Evolutionary conservation across 768 basidiomycete genomes (phyloP).

Genomic region (Mycena galericulata): DNA sequence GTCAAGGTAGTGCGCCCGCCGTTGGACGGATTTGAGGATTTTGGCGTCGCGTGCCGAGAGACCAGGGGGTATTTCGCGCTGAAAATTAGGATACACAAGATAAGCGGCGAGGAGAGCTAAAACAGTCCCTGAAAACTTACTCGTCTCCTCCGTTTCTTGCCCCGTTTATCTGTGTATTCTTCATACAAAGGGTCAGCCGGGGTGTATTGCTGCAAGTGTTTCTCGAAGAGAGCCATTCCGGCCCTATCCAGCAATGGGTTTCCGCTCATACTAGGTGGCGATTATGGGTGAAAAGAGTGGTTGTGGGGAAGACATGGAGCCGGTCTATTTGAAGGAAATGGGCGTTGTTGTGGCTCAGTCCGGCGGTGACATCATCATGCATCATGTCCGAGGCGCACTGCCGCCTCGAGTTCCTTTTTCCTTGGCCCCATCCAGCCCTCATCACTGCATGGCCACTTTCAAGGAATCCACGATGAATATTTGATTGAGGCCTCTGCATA

Average conservation of each 20-base stretch:
- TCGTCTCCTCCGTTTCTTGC: conserved; percentile 68
- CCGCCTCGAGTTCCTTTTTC: neutral
- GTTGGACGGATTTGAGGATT: conserved; percentile 80
- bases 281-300: neutral
- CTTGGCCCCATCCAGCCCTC: too few species aligned
- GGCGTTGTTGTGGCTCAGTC: neutral
- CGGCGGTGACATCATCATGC: conserved; percentile 16
- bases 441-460: too few species aligned
- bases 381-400: neutral
- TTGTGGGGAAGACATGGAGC: conserved; percentile 13
- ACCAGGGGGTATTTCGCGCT: conserved; percentile 82
- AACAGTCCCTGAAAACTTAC: conserved; percentile 49
- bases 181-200: conserved; percentile 85
- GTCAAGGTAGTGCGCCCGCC: conserved; percentile 87
- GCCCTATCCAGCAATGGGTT: conserved; percentile 52
- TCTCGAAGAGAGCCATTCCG: conserved; percentile 71
- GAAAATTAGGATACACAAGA: neutral
- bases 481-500: too few species aligned
- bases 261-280: conserved; percentile 22
- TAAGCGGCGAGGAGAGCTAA: conserved; percentile 6
- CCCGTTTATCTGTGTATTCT: conserved; percentile 63
- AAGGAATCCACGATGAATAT: too few species aligned
- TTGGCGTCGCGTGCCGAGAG: conserved; percentile 80
- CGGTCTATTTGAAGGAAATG: conserved; percentile 9
- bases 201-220: conserved; percentile 73